Conservation (phyloP, 2,329 filamentous ascomycete species). For the Gnomoniopsis sp. region DNA sequence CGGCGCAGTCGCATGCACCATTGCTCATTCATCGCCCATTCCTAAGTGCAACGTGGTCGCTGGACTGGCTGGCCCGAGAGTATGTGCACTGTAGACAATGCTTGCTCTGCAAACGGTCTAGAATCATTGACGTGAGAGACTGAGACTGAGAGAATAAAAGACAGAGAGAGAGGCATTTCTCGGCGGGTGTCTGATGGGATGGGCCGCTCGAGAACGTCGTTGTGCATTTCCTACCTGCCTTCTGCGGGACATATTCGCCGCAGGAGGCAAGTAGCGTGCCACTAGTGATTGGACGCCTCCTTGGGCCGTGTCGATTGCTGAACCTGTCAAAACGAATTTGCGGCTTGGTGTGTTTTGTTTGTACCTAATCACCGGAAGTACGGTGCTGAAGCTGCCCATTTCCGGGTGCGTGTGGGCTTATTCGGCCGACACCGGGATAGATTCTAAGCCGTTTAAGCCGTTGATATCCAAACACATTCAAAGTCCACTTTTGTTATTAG, state of each 20-base stretch:
- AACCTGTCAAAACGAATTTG: neutral
- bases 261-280: neutral
- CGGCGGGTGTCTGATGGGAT: neutral
- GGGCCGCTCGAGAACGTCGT: neutral
- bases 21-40: constrained; percentile 1
- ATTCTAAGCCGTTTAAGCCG: neutral
- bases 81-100: neutral
- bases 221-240: constrained; percentile 8
- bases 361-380: too few species aligned
- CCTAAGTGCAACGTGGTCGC: too few species aligned
- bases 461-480: neutral
- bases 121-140: neutral
- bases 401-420: neutral
- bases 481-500: too few species aligned
- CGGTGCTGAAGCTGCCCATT: too few species aligned
- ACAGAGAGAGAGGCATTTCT: neutral
- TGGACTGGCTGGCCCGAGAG: too few species aligned
- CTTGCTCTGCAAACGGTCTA: neutral
- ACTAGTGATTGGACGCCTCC: constrained; percentile 5
- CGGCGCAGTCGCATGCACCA: neutral
- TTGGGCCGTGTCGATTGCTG: neutral
- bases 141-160: too few species aligned
- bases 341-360: neutral
- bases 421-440: neutral
- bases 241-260: neutral